A percentile compares a stretch with the other conserved stretches of the same genome.
Conservation (phyloP, 2,329 filamentous ascomycete genomes). For the Apiospora marii region DNA sequence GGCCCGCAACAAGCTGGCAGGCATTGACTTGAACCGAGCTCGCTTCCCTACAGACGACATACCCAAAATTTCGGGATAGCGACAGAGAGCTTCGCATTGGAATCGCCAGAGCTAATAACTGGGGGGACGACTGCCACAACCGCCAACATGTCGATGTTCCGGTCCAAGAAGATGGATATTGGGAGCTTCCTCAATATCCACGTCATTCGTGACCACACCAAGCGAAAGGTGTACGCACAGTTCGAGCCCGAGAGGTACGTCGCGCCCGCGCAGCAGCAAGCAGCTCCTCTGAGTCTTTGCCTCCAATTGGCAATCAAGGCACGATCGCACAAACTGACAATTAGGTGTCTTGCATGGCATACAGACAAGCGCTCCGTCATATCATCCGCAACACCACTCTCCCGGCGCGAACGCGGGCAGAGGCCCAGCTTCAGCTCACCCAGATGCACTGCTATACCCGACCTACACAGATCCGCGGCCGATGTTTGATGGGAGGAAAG, state of each 20-base stretch:
- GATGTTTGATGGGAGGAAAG: constrained; percentile 92
- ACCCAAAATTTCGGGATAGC: constrained; percentile 19
- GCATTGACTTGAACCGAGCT: not conserved
- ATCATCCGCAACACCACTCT: constrained; percentile 93
- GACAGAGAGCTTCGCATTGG: not conserved
- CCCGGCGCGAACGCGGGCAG: constrained; percentile 80
- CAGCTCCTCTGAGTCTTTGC: not conserved
- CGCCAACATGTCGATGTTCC: constrained; percentile 79
- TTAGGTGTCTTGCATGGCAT: too few species aligned
- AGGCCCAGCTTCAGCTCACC: constrained; percentile 90
- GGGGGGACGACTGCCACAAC: constrained; percentile 14
- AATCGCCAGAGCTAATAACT: constrained; percentile 4
- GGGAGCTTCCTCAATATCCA: constrained; percentile 87
- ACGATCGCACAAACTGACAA: not conserved
- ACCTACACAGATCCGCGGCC: constrained; percentile 90
- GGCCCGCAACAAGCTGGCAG: constrained; percentile 6
- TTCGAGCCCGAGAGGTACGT: constrained; percentile 86
- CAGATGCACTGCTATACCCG: constrained; percentile 98
- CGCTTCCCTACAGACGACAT: constrained; percentile 14
- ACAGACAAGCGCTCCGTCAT: constrained; percentile 90
- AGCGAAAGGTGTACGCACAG: constrained; percentile 90
- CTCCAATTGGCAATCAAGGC: not conserved
- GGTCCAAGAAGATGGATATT: constrained; percentile 88
- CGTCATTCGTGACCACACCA: constrained; percentile 92
- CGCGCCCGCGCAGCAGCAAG: constrained; percentile 21